Evolutionary conservation across 2,329 filamentous ascomycete genomes (phyloP).

Genomic region (Trematosphaeria pertusa): DNA sequence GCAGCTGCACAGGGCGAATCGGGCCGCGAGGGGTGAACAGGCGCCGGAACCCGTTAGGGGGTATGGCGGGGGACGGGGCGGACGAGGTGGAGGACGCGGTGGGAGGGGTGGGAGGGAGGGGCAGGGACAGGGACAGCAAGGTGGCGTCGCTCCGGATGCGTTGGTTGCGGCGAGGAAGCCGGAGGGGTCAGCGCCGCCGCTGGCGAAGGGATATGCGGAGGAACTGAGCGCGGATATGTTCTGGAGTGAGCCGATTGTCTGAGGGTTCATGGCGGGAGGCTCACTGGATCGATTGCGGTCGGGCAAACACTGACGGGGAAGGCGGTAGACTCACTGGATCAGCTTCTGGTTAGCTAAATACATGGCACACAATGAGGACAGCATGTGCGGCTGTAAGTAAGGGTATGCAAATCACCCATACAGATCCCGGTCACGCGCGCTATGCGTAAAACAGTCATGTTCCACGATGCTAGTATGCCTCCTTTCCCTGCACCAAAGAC

Average conservation of each 20-base stretch:
- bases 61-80: constrained; percentile 7
- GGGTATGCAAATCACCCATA: no score
- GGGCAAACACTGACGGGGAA: no score
- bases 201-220: constrained; percentile 38
- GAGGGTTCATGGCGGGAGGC: no score
- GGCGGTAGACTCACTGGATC: no score
- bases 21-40: constrained; percentile 25
- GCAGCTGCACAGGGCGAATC: constrained; percentile 41
- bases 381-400: no score
- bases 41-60: constrained; percentile 7
- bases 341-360: no score
- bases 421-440: no score
- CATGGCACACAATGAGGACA: no score
- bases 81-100: constrained; percentile 2
- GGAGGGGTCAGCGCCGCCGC: constrained; percentile 21
- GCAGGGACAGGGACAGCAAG: background rate
- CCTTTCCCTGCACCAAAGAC: no score
- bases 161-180: constrained; percentile 32
- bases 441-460: no score
- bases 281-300: no score
- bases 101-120: background rate
- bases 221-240: constrained; percentile 40
- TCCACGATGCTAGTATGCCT: no score
- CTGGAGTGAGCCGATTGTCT: constrained; percentile 34
- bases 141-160: constrained; percentile 9